Evolutionary conservation across 352 stramenopile species (phyloP).

Genomic region (Phytophthora pluvialis): DNA sequence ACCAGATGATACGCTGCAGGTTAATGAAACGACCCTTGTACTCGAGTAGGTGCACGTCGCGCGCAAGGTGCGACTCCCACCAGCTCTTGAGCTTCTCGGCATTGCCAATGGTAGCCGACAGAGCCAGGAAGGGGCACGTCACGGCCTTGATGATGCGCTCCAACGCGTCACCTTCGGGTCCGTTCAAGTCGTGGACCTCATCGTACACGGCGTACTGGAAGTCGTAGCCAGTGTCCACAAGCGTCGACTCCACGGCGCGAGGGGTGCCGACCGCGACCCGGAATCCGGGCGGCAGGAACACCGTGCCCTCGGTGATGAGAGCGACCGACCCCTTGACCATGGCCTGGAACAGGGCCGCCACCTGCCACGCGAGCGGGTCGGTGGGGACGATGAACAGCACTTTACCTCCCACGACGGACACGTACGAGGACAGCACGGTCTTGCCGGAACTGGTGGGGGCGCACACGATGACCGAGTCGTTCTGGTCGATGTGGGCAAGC

Average conservation of each 20-base stretch:
- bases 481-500: constrained; percentile 94
- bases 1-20: constrained; percentile 96
- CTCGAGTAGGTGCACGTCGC: constrained; percentile 93
- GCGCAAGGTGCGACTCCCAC: constrained; percentile 92
- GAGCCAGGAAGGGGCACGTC: constrained; percentile 96
- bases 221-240: constrained; percentile 90
- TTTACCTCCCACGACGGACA: constrained; percentile 81
- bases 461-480: constrained; percentile 97
- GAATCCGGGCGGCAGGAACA: constrained; percentile 82
- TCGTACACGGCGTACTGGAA: constrained; percentile 99
- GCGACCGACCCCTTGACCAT: constrained; percentile 97
- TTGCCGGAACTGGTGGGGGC: constrained; percentile 98
- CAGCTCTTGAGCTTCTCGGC: constrained; percentile 93
- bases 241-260: constrained; percentile 92
- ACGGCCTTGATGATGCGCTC: constrained; percentile 95
- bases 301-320: constrained; percentile 93
- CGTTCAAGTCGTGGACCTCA: constrained; percentile 98
- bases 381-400: constrained; percentile 94
- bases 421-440: constrained; percentile 92
- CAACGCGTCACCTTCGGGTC: constrained; percentile 95
- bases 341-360: constrained; percentile 98
- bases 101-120: constrained; percentile 99
- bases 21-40: constrained; percentile 99
- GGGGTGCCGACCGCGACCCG: constrained; percentile 97
- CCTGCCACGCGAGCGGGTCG: constrained; percentile 98